Conservation (phyloP, 768 basidiomycete species). For the Amanita thiersii region DNA sequence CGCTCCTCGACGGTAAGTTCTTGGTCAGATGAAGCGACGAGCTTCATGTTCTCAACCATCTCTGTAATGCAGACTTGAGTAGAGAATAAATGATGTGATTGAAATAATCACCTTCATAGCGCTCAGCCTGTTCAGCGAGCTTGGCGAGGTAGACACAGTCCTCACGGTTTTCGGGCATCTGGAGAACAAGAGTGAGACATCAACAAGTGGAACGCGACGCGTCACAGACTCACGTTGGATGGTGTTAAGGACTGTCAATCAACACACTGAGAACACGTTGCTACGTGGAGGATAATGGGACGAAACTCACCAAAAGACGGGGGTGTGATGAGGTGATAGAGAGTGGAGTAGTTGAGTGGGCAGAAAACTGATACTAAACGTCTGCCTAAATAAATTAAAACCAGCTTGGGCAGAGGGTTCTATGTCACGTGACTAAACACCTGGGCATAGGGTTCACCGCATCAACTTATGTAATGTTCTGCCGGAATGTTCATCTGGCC, state of each 20-base stretch:
- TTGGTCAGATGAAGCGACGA: conserved; percentile 93
- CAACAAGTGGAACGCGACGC: conserved; percentile 32
- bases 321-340: conserved; percentile 31
- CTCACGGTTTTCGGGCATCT: conserved; percentile 88
- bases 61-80: conserved; percentile 35
- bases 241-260: conserved; percentile 13
- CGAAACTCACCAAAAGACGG: conserved; percentile 31
- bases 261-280: conserved; percentile 2
- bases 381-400: conserved; percentile 61
- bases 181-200: conserved; percentile 17
- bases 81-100: conserved; percentile 6
- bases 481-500: conserved; percentile 3
- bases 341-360: conserved; percentile 40
- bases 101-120: conserved; percentile 76
- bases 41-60: conserved; percentile 99
- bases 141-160: conserved; percentile 99
- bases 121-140: conserved; percentile 99
- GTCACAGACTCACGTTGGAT: conserved; percentile 35
- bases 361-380: conserved; percentile 38
- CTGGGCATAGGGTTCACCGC: conserved; percentile 7
- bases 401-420: conserved; percentile 68
- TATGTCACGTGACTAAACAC: conserved; percentile 25
- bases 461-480: conserved; percentile 9
- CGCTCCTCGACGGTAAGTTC: conserved; percentile 98
- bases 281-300: conserved; percentile 22